phyloP scores from a whole-genome alignment of 139 green algal genomes.

The Gonium pectorale region DNA sequence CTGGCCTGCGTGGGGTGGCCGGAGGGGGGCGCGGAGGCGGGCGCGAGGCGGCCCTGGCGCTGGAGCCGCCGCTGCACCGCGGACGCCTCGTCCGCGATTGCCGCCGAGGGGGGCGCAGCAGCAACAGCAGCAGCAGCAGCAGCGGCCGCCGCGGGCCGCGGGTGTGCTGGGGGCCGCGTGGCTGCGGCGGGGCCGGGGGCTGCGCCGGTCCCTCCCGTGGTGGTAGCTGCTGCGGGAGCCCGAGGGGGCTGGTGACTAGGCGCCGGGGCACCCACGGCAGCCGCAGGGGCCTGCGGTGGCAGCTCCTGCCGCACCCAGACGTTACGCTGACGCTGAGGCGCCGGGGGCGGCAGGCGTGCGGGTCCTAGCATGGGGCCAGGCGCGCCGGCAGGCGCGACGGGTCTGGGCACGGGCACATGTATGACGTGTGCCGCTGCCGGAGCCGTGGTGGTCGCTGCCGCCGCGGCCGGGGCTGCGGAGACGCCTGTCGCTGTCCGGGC shows the following conservation, averaged over 20 bases:
- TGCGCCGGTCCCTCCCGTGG: not conserved
- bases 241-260: not conserved
- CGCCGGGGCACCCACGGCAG: too few relatives aligned
- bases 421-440: too few relatives aligned
- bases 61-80: conserved; percentile 11
- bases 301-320: conserved; percentile 6
- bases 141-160: not conserved
- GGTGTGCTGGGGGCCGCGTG: not conserved
- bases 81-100: not conserved
- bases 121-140: not conserved
- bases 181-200: not conserved
- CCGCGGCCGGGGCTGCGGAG: too few relatives aligned
- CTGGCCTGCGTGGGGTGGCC: too few relatives aligned
- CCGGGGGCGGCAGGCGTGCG: too few relatives aligned
- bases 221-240: not conserved
- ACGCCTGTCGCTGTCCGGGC: too few relatives aligned
- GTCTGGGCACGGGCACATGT: too few relatives aligned
- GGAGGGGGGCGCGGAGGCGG: too few relatives aligned
- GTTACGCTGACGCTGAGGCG: not conserved
- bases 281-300: not conserved
- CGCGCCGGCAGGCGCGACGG: too few relatives aligned
- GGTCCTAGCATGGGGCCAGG: too few relatives aligned
- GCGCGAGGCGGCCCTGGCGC: not conserved
- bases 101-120: too few relatives aligned
- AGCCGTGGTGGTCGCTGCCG: too few relatives aligned